A percentile compares a stretch with the other conserved stretches of the same genome.
Evolutionary conservation across 768 basidiomycete species (phyloP).

Genomic region (Pholiota microspora): DNA sequence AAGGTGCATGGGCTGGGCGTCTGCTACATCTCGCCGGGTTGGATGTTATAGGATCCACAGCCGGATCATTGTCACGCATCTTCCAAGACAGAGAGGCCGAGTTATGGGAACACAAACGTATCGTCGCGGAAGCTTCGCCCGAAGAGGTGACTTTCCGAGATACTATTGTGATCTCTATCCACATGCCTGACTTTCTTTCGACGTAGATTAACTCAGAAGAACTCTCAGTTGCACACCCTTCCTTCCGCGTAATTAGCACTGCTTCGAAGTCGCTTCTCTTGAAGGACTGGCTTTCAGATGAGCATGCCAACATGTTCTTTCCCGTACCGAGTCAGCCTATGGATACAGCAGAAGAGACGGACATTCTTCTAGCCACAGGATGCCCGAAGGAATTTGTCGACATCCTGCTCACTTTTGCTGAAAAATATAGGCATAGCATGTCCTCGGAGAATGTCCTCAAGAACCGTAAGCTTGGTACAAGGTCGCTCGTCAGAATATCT

Average conservation of each 20-base stretch:
- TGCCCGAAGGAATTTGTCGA: slow-evolving; percentile 38
- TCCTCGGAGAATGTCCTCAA: slow-evolving; percentile 56
- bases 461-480: slow-evolving; percentile 62
- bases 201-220: slow-evolving; percentile 31
- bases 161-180: too few relatives aligned
- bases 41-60: slow-evolving; percentile 66
- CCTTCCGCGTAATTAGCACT: slow-evolving; percentile 61
- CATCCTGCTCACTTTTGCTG: slow-evolving; percentile 50
- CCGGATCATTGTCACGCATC: slow-evolving; percentile 57
- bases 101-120: slow-evolving; percentile 61
- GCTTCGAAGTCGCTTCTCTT: slow-evolving; percentile 63
- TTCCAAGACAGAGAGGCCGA: slow-evolving; percentile 63
- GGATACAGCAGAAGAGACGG: slow-evolving; percentile 47
- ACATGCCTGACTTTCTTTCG: not conserved
- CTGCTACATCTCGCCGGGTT: slow-evolving; percentile 59
- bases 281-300: slow-evolving; percentile 67
- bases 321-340: slow-evolving; percentile 60
- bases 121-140: slow-evolving; percentile 46
- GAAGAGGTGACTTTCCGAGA: too few relatives aligned
- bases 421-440: slow-evolving; percentile 55
- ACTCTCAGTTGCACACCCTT: slow-evolving; percentile 50
- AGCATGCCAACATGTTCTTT: slow-evolving; percentile 73
- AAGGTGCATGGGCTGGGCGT: slow-evolving; percentile 55
- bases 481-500: slow-evolving; percentile 55
- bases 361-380: slow-evolving; percentile 48